These are phyloP conservation scores for Trichophyton rubrum DNA, from an alignment of 2,329 filamentous ascomycete species.

Conservation along the genomic window DNA sequence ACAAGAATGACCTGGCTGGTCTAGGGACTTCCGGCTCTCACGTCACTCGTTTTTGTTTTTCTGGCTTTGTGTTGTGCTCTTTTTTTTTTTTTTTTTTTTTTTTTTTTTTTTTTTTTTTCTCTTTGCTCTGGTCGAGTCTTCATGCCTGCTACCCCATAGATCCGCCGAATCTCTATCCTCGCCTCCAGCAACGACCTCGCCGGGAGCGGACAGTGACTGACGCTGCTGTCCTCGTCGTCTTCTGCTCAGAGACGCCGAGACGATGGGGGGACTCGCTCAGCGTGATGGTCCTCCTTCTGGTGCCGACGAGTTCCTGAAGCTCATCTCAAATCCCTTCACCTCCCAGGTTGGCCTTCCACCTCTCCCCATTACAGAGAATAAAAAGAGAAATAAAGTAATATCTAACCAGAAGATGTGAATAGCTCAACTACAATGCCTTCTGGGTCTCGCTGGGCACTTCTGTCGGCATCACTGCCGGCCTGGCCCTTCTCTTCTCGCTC, in stretches of 20 bases:
- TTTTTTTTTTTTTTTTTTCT: too few species aligned
- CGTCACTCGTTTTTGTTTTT: background rate
- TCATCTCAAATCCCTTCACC: slow-evolving; percentile 36
- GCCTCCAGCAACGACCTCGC: too few species aligned
- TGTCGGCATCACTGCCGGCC: slow-evolving; percentile 57
- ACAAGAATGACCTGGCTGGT: background rate
- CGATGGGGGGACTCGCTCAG: background rate
- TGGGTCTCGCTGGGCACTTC: slow-evolving; percentile 71
- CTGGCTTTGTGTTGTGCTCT: too few species aligned
- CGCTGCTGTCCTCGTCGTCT: background rate
- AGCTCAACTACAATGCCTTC: slow-evolving; percentile 52
- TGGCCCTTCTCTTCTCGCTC: slow-evolving; percentile 73
- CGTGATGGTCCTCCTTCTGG: slow-evolving; percentile 1
- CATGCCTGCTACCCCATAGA: too few species aligned
- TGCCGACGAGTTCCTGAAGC: slow-evolving; percentile 30
- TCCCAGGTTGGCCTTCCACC: slow-evolving; percentile 26
- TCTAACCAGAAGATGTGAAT: too few species aligned
- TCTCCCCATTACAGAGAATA: background rate
- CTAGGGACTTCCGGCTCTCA: background rate
- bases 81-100: too few species aligned
- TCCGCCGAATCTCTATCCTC: too few species aligned
- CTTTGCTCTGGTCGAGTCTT: too few species aligned
- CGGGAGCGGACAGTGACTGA: too few species aligned
- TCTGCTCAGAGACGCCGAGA: background rate
- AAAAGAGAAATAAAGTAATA: too few species aligned